phyloP scores from a whole-genome alignment of 2,329 filamentous ascomycete genomes.

The Sporothrix curviconia region DNA sequence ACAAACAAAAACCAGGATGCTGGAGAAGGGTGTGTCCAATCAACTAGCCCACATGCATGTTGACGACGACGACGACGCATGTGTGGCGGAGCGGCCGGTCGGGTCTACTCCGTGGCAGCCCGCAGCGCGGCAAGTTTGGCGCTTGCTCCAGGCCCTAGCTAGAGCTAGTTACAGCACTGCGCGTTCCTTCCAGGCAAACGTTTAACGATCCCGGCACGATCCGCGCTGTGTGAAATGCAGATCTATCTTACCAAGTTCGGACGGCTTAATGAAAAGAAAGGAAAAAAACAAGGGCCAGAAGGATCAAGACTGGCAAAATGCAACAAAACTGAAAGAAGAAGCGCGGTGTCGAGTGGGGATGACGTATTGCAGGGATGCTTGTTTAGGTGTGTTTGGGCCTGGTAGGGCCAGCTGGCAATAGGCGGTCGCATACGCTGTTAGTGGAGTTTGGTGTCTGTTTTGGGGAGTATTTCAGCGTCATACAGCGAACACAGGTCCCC shows the following conservation, averaged over 20 bases:
- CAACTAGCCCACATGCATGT: conserved; percentile 1
- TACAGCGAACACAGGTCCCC: neutral
- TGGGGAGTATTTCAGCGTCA: neutral
- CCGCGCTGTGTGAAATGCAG: too few relatives aligned
- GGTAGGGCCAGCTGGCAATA: neutral
- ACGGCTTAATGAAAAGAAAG: too few relatives aligned
- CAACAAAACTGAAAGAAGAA: too few relatives aligned
- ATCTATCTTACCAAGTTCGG: neutral
- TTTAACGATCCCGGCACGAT: neutral
- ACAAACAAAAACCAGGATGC: too few relatives aligned
- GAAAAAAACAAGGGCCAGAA: neutral
- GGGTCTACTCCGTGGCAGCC: too few relatives aligned
- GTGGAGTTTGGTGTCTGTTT: neutral
- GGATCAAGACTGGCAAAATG: neutral
- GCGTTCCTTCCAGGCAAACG: neutral
- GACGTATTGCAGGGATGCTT: neutral
- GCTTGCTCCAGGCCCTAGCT: neutral
- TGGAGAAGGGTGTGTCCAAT: too few relatives aligned
- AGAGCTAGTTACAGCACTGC: neutral
- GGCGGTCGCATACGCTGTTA: neutral
- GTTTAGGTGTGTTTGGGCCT: neutral
- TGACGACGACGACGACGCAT: conserved; percentile 3
- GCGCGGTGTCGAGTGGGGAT: too few relatives aligned
- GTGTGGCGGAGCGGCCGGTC: conserved; percentile 5
- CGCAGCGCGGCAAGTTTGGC: neutral